A percentile compares a stretch with the other conserved stretches of the same genome.
Evolutionary conservation across 2,329 filamentous ascomycete genomes (phyloP).

Genomic region (Colletotrichum sp.): DNA sequence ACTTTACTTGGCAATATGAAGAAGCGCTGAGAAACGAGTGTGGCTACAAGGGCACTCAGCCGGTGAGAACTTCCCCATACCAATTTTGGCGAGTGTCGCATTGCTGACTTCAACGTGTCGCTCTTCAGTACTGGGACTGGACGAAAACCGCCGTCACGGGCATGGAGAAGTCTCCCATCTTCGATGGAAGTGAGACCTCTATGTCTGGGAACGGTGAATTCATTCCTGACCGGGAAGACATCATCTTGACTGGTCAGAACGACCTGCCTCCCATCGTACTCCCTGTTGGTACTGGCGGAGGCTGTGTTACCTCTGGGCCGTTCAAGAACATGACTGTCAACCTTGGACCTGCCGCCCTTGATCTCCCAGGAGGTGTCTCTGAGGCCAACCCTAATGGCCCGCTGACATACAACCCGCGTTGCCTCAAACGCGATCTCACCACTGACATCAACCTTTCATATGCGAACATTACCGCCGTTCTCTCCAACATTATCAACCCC

Average conservation of each 20-base stretch:
- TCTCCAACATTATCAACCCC: constrained; percentile 40
- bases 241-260: constrained; percentile 30
- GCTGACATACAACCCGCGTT: constrained; percentile 47
- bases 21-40: constrained; percentile 31
- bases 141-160: constrained; percentile 32
- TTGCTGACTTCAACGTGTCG: neutral
- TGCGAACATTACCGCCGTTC: constrained; percentile 33
- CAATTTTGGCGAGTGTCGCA: neutral
- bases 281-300: constrained; percentile 58
- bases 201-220: constrained; percentile 49
- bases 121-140: constrained; percentile 29
- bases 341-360: constrained; percentile 40
- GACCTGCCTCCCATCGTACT: constrained; percentile 32
- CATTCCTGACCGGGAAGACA: constrained; percentile 26
- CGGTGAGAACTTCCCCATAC: constrained; percentile 26
- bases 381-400: constrained; percentile 26
- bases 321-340: constrained; percentile 48
- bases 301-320: constrained; percentile 57
- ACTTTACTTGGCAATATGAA: constrained; percentile 33
- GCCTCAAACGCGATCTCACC: constrained; percentile 42
- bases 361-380: constrained; percentile 29
- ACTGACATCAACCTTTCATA: constrained; percentile 26
- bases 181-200: constrained; percentile 52
- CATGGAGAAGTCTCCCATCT: constrained; percentile 48
- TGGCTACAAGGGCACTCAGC: constrained; percentile 43